A percentile compares a stretch with the other conserved stretches of the same genome.
phyloP scores from a whole-genome alignment of 139 green algal genomes.

The Chlorella sp. region DNA sequence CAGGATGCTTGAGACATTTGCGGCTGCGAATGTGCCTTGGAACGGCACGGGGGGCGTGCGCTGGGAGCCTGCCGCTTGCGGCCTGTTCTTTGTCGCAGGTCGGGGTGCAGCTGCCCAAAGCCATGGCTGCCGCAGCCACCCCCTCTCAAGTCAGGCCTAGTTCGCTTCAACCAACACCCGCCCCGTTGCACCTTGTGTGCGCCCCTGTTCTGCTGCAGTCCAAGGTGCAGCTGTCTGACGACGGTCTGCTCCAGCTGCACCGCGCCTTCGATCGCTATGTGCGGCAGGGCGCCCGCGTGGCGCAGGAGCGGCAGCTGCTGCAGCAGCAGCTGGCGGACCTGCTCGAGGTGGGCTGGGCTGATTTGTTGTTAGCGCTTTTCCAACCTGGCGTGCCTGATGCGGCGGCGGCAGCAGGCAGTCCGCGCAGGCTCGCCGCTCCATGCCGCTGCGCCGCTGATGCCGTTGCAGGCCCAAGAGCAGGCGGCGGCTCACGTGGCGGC shows the following conservation, averaged over 20 bases:
- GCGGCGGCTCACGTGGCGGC: no score
- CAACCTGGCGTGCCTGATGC: no score
- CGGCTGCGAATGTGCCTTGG: not conserved
- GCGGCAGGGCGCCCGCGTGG: constrained; percentile 5
- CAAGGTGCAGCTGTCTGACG: not conserved
- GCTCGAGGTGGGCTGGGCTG: not conserved
- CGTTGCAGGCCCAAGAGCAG: no score
- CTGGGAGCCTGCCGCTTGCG: not conserved
- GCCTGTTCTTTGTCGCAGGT: not conserved
- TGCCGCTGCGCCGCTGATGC: no score
- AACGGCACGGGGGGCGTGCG: no score
- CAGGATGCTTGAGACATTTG: no score
- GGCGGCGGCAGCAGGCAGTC: no score
- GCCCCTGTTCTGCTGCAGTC: not conserved
- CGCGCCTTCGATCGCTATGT: not conserved
- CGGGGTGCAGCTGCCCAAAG: not conserved
- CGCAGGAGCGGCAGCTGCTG: constrained; percentile 14
- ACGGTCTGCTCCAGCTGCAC: not conserved
- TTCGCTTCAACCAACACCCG: no score
- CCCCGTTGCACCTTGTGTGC: not conserved
- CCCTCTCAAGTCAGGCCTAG: no score
- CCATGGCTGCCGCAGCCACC: no score
- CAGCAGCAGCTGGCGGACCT: constrained; percentile 8
- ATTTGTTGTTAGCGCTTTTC: no score
- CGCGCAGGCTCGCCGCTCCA: no score